Conservation (phyloP, 2,329 filamentous ascomycete genomes). For the Sordariomycetes sp. region DNA sequence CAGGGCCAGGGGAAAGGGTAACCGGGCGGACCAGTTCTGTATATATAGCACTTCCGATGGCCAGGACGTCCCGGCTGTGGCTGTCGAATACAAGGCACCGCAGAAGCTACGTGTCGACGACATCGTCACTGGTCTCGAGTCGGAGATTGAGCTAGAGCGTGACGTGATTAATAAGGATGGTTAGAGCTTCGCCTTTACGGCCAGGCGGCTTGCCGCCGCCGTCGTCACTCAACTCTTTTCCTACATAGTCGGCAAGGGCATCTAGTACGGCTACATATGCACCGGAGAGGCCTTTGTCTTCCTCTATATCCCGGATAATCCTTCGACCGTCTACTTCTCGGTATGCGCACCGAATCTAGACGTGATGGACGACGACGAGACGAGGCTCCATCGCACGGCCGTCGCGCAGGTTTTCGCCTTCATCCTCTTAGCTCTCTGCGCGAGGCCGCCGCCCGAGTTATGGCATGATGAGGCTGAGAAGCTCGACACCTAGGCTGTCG, state of each 20-base stretch:
- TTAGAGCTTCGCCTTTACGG: conserved; percentile 14
- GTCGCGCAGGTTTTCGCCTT: conserved; percentile 24
- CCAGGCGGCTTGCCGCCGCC: conserved; percentile 17
- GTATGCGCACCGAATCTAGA: conserved; percentile 19
- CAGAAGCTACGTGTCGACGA: too few relatives aligned
- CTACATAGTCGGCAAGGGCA: conserved; percentile 21
- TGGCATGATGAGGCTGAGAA: conserved; percentile 16
- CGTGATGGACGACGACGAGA: conserved; percentile 17
- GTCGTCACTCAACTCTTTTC: conserved; percentile 25
- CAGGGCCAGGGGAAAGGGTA: too few relatives aligned
- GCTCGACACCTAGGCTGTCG: conserved; percentile 19
- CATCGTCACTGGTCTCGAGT: too few relatives aligned
- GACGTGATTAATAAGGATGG: conserved; percentile 18
- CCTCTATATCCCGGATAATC: conserved; percentile 18
- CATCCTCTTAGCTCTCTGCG: conserved; percentile 16
- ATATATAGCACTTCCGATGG: too few relatives aligned
- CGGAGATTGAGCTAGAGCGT: too few relatives aligned
- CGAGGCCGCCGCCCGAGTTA: conserved; percentile 11
- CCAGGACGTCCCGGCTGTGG: too few relatives aligned
- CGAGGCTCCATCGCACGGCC: conserved; percentile 19
- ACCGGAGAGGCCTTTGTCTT: conserved; percentile 20
- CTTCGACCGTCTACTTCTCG: conserved; percentile 17
- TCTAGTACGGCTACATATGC: conserved; percentile 20
- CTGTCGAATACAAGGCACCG: too few relatives aligned
- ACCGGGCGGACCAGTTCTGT: too few relatives aligned